Conservation (phyloP, 208 protist genomes). For the Trypanosoma grayi region DNA sequence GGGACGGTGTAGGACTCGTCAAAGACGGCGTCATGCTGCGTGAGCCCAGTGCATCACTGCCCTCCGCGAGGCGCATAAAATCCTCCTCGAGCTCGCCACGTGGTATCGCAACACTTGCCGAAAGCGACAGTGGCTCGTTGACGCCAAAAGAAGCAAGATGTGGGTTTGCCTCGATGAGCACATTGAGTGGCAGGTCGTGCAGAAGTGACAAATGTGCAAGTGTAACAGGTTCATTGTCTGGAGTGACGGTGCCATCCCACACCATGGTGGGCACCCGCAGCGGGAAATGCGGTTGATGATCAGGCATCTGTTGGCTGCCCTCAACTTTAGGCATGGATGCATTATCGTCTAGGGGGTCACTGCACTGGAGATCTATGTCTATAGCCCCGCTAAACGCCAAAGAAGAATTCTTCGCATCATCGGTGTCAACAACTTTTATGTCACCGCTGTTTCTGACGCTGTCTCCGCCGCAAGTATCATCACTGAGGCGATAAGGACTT, state of each 20-base stretch:
- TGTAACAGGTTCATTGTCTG: conserved; percentile 36
- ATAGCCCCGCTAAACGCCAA: too few relatives aligned
- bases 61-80: not conserved
- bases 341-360: not conserved
- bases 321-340: not conserved
- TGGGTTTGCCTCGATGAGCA: conserved; percentile 36
- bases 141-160: conserved; percentile 27
- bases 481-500: not conserved
- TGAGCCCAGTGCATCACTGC: not conserved
- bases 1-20: not conserved
- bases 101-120: conserved; percentile 17
- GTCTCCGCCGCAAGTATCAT: not conserved
- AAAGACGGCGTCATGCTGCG: not conserved
- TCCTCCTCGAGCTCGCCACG: conserved; percentile 2
- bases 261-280: not conserved
- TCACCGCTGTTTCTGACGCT: not conserved
- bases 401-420: too few relatives aligned
- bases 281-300: not conserved
- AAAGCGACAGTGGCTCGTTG: conserved; percentile 25
- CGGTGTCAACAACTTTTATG: too few relatives aligned
- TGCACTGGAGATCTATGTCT: too few relatives aligned
- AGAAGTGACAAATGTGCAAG: conserved; percentile 34
- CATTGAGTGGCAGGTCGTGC: conserved; percentile 29
- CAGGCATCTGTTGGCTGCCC: not conserved
- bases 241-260: conserved; percentile 13